These are phyloP conservation scores for Nicotiana tomentosiformis DNA, from an alignment of 257 asterid species.

Conservation along the genomic window DNA sequence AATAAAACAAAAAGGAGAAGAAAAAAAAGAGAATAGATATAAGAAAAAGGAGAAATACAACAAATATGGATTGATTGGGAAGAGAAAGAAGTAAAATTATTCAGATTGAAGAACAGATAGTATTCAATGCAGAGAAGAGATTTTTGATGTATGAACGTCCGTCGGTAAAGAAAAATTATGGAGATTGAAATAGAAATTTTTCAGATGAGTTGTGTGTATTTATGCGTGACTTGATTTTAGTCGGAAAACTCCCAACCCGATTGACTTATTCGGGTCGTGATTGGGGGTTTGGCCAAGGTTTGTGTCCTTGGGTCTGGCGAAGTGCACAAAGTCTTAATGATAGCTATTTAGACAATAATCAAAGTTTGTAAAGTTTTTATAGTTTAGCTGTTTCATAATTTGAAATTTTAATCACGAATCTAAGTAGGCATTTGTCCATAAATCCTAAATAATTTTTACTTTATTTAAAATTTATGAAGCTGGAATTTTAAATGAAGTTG, in stretches of 20 bases:
- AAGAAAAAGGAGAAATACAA: background rate
- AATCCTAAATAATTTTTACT: too few relatives aligned
- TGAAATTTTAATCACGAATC: too few relatives aligned
- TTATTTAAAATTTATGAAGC: too few relatives aligned
- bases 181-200: background rate
- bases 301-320: too few relatives aligned
- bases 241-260: background rate
- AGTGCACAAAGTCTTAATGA: too few relatives aligned
- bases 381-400: too few relatives aligned
- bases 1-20: background rate
- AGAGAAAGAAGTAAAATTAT: background rate
- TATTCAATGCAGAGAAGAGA: constrained; percentile 7
- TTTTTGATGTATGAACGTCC: background rate
- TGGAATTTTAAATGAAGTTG: too few relatives aligned
- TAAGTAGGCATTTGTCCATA: too few relatives aligned
- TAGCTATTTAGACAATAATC: too few relatives aligned
- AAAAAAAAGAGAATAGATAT: background rate
- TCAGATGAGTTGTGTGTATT: background rate
- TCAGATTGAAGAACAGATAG: background rate
- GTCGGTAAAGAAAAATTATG: background rate
- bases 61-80: background rate
- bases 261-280: background rate
- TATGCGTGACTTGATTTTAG: background rate
- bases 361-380: too few relatives aligned
- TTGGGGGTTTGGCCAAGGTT: background rate